Base-by-base conservation (phyloP, 805 yeast genomes). In the Candida dajiaensis region DNA sequence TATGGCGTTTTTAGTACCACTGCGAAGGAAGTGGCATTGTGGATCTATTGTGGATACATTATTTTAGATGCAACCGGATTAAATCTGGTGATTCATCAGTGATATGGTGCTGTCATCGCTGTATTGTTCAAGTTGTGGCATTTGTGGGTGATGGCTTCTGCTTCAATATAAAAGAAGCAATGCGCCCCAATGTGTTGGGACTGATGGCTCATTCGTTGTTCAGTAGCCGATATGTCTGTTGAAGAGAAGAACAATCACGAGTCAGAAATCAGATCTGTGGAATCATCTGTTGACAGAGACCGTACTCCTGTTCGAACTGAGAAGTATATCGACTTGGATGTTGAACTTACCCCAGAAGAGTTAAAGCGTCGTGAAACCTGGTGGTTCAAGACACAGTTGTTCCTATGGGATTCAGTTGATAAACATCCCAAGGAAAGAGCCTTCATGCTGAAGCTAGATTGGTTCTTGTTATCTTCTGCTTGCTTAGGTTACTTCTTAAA, bases 401-500 rank as follows among this genome's bases (percentile, higher is more conserved):
- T 49, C 37, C 26, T 49, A 16, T 49, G 75, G 50, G 67, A 64
- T 48, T 55, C 61, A 11, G 35, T 38, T 22, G 70, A 68, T 45
- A 68, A 70, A 44, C 61, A 61, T 35, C 67, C 67, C 1, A 45
- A 50, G 4, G 76, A 71, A 48, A 58, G 65, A 40, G 45, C 37
- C 25, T 68, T 67, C 37, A 50, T 67, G 44, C 15, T 59, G 26
- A 68, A 68, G 43, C 54, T 68, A 23, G 73, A 68, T 50, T 57
- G 62, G 35, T 71, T 71, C 48, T 54, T 72, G 23, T 52, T 72
- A 33, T 60, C 67, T 20, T 70, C 74, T 7, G 61, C 73, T 4
- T 68, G 71, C 63, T 57, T 71, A 41, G 77, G 76, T 2, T 73
- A 72, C 50, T 73, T 72, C 52, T 68, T 71, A 50, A 73, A 73